These are phyloP conservation scores for Fragaria vesca DNA, from an alignment of 306 rosid genomes.

Conservation along the genomic window DNA sequence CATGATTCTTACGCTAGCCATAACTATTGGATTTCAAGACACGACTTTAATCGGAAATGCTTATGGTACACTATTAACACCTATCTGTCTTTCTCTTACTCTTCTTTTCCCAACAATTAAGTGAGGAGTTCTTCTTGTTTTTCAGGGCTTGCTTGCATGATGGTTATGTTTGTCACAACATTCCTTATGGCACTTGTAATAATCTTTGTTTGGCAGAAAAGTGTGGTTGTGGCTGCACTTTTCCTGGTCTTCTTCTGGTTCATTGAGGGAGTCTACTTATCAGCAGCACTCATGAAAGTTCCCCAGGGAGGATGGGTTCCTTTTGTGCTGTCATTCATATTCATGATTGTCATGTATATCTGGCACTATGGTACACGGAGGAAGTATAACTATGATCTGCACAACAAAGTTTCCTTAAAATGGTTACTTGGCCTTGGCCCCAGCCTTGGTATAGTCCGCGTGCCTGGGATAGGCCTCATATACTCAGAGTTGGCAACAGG, in stretches of 20 bases:
- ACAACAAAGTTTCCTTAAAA: slow-evolving; percentile 83
- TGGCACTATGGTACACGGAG: slow-evolving; percentile 80
- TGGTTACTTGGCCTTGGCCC: slow-evolving; percentile 89
- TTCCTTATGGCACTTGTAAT: slow-evolving; percentile 75
- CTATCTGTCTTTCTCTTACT: background rate
- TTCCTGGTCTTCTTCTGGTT: slow-evolving; percentile 72
- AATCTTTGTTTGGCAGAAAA: slow-evolving; percentile 76
- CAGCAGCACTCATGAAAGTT: slow-evolving; percentile 75
- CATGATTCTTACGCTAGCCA: slow-evolving; percentile 78
- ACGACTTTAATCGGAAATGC: slow-evolving; percentile 83
- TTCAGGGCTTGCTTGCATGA: slow-evolving; percentile 79
- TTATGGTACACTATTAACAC: slow-evolving; percentile 49
- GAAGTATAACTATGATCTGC: slow-evolving; percentile 73
- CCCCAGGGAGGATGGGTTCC: slow-evolving; percentile 97
- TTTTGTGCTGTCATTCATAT: slow-evolving; percentile 58
- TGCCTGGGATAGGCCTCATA: slow-evolving; percentile 87
- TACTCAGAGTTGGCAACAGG: slow-evolving; percentile 85
- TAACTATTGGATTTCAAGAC: slow-evolving; percentile 81
- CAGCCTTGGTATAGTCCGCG: slow-evolving; percentile 85
- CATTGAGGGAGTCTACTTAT: slow-evolving; percentile 69
- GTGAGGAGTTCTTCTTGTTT: slow-evolving; percentile 30
- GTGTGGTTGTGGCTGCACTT: slow-evolving; percentile 40
- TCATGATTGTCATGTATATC: slow-evolving; percentile 68
- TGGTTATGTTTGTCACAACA: slow-evolving; percentile 75
- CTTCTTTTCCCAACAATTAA: background rate